Percentiles rank a stretch among this genome's conserved stretches.
Evolutionary conservation across 352 stramenopile species (phyloP).

Genomic region (Blastocystis sp.): DNA sequence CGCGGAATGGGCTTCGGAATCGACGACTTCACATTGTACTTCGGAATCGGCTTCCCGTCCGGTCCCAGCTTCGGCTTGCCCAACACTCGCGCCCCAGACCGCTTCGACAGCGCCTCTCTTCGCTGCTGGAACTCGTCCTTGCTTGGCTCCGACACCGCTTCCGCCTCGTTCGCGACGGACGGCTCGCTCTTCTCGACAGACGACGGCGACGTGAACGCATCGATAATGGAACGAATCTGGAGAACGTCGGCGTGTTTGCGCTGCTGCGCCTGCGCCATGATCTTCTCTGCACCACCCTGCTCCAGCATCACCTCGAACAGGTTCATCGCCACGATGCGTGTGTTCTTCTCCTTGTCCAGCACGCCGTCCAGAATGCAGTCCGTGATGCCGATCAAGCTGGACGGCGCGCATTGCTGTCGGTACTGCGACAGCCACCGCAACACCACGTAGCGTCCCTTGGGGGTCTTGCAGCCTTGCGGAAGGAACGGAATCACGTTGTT

Average conservation of each 20-base stretch:
- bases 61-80: conserved; percentile 37
- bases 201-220: conserved; percentile 2
- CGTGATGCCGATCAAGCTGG: neutral
- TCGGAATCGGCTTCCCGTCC: conserved; percentile 45
- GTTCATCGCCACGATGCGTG: neutral
- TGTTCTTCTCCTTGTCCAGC: conserved; percentile 45
- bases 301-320: conserved; percentile 26
- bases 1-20: conserved; percentile 60
- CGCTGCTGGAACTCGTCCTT: neutral
- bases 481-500: conserved; percentile 10
- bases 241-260: neutral
- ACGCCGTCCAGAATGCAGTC: conserved; percentile 19
- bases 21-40: conserved; percentile 55
- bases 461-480: neutral
- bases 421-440: conserved; percentile 26
- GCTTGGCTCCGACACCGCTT: neutral
- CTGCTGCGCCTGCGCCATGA: neutral
- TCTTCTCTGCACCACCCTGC: neutral
- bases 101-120: neutral
- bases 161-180: too few relatives aligned
- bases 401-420: neutral
- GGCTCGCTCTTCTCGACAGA: neutral
- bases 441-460: conserved; percentile 19
- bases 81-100: conserved; percentile 1
- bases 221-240: conserved; percentile 42